A percentile compares a stretch with the other conserved stretches of the same genome.
phyloP scores from a whole-genome alignment of 2,329 filamentous ascomycete genomes.

The Diaporthe nobilis region DNA sequence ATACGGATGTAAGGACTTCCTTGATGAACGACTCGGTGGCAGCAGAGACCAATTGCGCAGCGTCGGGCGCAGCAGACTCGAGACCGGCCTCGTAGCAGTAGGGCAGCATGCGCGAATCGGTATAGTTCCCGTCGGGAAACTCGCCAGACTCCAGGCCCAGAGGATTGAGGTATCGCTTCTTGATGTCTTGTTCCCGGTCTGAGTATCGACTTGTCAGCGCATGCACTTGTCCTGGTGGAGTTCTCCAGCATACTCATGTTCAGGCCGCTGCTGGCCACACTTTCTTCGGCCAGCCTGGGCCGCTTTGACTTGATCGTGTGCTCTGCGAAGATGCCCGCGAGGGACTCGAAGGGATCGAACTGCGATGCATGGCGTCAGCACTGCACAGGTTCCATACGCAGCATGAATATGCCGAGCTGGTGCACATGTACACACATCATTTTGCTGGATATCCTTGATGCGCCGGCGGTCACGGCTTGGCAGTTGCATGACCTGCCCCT shows the following conservation, averaged over 20 bases:
- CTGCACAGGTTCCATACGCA: background rate
- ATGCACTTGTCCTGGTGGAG: no score
- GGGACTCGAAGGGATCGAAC: slow-evolving; percentile 69
- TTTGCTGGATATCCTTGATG: slow-evolving; percentile 74
- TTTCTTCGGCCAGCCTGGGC: slow-evolving; percentile 66
- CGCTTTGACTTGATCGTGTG: slow-evolving; percentile 60
- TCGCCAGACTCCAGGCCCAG: slow-evolving; percentile 78
- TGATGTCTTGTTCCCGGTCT: slow-evolving; percentile 78
- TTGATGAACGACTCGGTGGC: slow-evolving; percentile 79
- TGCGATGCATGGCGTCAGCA: slow-evolving; percentile 46
- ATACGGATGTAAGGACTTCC: slow-evolving; percentile 73
- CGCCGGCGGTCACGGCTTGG: slow-evolving; percentile 76
- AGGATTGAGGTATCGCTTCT: slow-evolving; percentile 75
- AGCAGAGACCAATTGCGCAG: slow-evolving; percentile 74
- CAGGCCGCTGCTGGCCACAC: slow-evolving; percentile 78
- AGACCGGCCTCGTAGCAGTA: slow-evolving; percentile 78
- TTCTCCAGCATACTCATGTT: slow-evolving; percentile 78
- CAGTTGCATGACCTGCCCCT: slow-evolving; percentile 79
- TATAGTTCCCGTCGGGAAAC: slow-evolving; percentile 75
- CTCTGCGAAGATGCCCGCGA: slow-evolving; percentile 67
- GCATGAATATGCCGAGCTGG: background rate
- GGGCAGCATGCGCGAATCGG: slow-evolving; percentile 76
- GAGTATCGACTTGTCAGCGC: slow-evolving; percentile 34
- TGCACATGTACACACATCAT: slow-evolving; percentile 66
- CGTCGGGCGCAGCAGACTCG: slow-evolving; percentile 68